Evolutionary conservation across 106 monocot species (phyloP), one percentile per base, ranked within the genome.

Genomic region (Dendrobium nobile): DNA sequence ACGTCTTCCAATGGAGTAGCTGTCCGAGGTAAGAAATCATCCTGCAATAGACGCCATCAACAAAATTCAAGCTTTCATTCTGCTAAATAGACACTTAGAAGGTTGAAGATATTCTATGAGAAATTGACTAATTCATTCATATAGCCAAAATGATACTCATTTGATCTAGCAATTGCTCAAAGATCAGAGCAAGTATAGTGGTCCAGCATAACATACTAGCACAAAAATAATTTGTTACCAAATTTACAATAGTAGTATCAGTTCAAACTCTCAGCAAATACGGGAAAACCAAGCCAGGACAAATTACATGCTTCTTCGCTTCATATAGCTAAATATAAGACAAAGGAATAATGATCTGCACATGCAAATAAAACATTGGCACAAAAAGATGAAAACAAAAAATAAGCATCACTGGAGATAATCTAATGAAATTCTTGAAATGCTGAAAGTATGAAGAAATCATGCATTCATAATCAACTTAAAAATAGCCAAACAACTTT

Each of bases 11-110:
- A 79, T 64, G 93, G 93, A 80, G 96, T 93, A 78, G 93, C 88
- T 18, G 93, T 93, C 75, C 96, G 83, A 78, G 96, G 96, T 84
- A 96, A 84, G 76, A 96, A 96, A 88, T 96, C 96, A 87, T 96
- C 96, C 96, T 96, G 90, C 83, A 72, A 76, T 20, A n/a, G n/a
- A 74, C 2, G 19, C 15, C 16, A 81, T 75, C 40, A 82, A 17
- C 78, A 79, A 44, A 51, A 72, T 80, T 41, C 42, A 70, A 11
- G 47, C 24, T 76, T 9, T 48, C 76, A 76, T 47, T 76, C 76
- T 20, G 1, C 7, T 20, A 20, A 74, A 74, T 16, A 74, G 42
- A 72, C 4, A 33, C 0, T 43, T 17, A 74, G 72, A 74, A 74
- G 43, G 5, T 10, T 74, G 74, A 74, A 74, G 43, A 43, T 41